Evolutionary conservation across 176 grass and related monocot species (phyloP).

Genomic region (Elymus sibiricus): DNA sequence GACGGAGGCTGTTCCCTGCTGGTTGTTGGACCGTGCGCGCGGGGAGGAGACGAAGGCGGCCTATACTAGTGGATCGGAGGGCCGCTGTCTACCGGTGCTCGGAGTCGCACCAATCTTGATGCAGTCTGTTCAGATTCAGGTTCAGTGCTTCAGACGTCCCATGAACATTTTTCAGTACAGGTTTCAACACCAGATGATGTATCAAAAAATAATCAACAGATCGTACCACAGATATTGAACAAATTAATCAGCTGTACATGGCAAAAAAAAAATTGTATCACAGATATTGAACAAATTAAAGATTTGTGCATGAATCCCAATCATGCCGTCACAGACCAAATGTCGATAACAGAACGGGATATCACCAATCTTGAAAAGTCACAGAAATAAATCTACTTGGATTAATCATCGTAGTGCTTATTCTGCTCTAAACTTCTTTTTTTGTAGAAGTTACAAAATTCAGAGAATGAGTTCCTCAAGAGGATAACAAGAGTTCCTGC

Average conservation of each 20-base stretch:
- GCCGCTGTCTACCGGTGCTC: background rate
- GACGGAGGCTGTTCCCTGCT: background rate
- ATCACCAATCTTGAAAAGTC: background rate
- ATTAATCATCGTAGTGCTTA: constrained; percentile 11
- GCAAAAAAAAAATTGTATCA: background rate
- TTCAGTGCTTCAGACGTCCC: background rate
- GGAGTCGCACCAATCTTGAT: background rate
- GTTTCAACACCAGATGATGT: background rate
- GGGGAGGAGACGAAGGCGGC: background rate
- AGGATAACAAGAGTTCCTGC: background rate
- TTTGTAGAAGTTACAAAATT: constrained; percentile 23
- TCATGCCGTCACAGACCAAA: background rate
- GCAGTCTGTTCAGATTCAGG: background rate
- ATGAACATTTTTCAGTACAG: background rate
- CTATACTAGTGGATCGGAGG: background rate
- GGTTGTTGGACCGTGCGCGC: background rate
- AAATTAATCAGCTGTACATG: no score
- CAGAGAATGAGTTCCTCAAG: constrained; percentile 9
- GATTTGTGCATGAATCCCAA: background rate
- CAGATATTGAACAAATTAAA: background rate
- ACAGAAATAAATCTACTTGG: background rate
- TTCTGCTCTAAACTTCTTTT: background rate
- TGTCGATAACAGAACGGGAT: no score
- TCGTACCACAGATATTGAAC: background rate
- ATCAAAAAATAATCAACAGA: background rate